These are phyloP conservation scores for Torulaspora franciscae DNA, from an alignment of 805 yeast genomes.

Conservation along the genomic window DNA sequence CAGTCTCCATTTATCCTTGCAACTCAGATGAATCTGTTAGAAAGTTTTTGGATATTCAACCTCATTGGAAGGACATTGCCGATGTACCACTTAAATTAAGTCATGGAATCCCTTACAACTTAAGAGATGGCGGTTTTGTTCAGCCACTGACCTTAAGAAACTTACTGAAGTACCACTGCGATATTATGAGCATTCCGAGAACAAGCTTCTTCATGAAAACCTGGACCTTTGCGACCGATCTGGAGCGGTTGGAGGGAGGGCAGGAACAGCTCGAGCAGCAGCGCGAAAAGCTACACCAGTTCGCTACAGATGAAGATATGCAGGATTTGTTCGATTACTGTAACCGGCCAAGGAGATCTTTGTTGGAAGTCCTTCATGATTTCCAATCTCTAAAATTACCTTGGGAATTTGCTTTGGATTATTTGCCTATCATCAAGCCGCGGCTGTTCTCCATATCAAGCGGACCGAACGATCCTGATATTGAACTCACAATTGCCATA, in stretches of 20 bases:
- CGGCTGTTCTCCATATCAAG: slow-evolving; percentile 85
- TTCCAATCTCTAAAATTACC: slow-evolving; percentile 76
- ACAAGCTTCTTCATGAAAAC: slow-evolving; percentile 70
- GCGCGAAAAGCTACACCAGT: slow-evolving; percentile 67
- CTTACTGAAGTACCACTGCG: slow-evolving; percentile 73
- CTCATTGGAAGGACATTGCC: slow-evolving; percentile 64
- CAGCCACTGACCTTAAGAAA: slow-evolving; percentile 62
- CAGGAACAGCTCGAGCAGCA: slow-evolving; percentile 50
- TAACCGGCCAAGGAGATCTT: slow-evolving; percentile 85
- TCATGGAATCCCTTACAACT: slow-evolving; percentile 23
- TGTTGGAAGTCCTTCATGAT: slow-evolving; percentile 77
- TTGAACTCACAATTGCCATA: slow-evolving; percentile 75
- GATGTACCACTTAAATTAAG: slow-evolving; percentile 44
- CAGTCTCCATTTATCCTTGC: slow-evolving; percentile 67
- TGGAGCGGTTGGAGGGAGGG: slow-evolving; percentile 25
- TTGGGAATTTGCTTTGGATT: slow-evolving; percentile 64
- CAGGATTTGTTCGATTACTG: slow-evolving; percentile 87
- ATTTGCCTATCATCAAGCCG: slow-evolving; percentile 75
- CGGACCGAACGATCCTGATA: slow-evolving; percentile 35
- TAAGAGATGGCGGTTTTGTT: slow-evolving; percentile 58
- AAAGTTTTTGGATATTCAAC: slow-evolving; percentile 56
- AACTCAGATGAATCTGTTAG: slow-evolving; percentile 65
- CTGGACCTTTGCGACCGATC: slow-evolving; percentile 70
- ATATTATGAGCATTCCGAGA: slow-evolving; percentile 76
- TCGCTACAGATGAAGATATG: slow-evolving; percentile 62